Evolutionary conservation across 768 basidiomycete species (phyloP).

Genomic region (Mycena alexandri): DNA sequence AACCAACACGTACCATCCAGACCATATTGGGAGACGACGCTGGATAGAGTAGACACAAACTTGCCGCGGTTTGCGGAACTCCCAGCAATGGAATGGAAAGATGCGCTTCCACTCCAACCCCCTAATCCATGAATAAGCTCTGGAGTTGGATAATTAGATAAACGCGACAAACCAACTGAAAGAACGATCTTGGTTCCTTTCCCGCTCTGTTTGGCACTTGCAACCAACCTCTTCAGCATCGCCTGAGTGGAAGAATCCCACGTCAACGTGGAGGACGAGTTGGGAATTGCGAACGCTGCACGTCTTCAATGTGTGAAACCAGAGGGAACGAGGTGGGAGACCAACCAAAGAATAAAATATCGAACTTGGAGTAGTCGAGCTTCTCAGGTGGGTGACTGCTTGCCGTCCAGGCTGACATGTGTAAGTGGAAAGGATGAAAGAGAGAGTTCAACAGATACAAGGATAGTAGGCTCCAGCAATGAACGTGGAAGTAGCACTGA

Average conservation of each 20-base stretch:
- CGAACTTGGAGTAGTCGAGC: slow-evolving; percentile 65
- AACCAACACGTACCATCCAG: slow-evolving; percentile 59
- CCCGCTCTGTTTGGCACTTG: slow-evolving; percentile 57
- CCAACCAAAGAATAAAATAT: slow-evolving; percentile 59
- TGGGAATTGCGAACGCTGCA: slow-evolving; percentile 65
- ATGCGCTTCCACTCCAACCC: slow-evolving; percentile 66
- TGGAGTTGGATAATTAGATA: not conserved
- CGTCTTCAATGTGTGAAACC: not conserved
- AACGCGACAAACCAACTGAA: slow-evolving; percentile 18
- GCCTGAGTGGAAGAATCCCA: slow-evolving; percentile 56
- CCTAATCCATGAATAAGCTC: slow-evolving; percentile 35
- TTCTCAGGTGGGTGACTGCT: slow-evolving; percentile 42
- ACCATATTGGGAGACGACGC: slow-evolving; percentile 60
- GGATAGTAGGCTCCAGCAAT: slow-evolving; percentile 51
- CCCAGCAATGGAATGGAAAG: slow-evolving; percentile 64
- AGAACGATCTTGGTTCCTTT: slow-evolving; percentile 51
- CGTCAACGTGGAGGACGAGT: slow-evolving; percentile 55
- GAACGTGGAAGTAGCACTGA: slow-evolving; percentile 23
- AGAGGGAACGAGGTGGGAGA: not conserved
- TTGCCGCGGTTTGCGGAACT: slow-evolving; percentile 51
- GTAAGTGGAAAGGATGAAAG: slow-evolving; percentile 39
- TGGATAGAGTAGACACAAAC: slow-evolving; percentile 61
- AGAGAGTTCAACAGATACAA: not conserved
- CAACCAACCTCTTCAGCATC: slow-evolving; percentile 60
- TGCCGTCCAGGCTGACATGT: slow-evolving; percentile 38